These are phyloP conservation scores for Platanthera guangdongensis DNA, from an alignment of 106 monocot genomes.

Conservation along the genomic window DNA sequence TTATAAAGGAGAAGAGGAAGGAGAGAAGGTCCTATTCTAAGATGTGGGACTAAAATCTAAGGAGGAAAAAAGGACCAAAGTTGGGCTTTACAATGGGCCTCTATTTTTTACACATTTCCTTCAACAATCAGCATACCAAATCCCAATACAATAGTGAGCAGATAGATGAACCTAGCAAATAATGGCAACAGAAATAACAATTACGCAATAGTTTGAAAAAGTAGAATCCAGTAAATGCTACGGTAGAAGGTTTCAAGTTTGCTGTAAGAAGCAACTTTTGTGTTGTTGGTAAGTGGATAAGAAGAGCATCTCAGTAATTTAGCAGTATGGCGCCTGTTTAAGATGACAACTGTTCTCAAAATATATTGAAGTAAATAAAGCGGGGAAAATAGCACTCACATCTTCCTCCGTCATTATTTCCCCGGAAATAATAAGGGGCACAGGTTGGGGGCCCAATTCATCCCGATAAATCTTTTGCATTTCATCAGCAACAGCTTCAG, in stretches of 20 bases:
- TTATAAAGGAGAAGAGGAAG: too few species aligned
- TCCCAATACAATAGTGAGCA: neutral
- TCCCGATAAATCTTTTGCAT: constrained; percentile 70
- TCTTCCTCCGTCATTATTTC: constrained; percentile 69
- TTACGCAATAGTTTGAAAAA: neutral
- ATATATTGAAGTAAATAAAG: neutral
- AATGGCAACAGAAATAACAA: neutral
- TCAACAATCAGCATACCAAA: neutral
- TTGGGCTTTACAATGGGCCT: too few species aligned
- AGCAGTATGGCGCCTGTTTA: neutral
- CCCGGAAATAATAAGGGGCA: constrained; percentile 55
- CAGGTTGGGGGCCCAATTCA: constrained; percentile 71
- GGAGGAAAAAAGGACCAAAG: too few species aligned
- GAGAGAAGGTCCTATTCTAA: too few species aligned
- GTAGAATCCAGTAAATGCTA: neutral
- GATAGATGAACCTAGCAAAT: neutral
- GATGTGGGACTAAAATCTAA: too few species aligned
- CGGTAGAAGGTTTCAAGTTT: neutral
- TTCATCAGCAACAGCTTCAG: constrained; percentile 91
- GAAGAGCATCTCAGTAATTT: neutral
- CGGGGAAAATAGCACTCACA: constrained; percentile 30
- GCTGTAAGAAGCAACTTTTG: neutral
- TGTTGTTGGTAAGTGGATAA: neutral
- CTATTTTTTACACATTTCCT: too few species aligned
- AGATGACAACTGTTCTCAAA: neutral